Percentiles rank a stretch among this genome's conserved stretches.
phyloP scores from a whole-genome alignment of 441 rosid species.

The Populus hybrid region DNA sequence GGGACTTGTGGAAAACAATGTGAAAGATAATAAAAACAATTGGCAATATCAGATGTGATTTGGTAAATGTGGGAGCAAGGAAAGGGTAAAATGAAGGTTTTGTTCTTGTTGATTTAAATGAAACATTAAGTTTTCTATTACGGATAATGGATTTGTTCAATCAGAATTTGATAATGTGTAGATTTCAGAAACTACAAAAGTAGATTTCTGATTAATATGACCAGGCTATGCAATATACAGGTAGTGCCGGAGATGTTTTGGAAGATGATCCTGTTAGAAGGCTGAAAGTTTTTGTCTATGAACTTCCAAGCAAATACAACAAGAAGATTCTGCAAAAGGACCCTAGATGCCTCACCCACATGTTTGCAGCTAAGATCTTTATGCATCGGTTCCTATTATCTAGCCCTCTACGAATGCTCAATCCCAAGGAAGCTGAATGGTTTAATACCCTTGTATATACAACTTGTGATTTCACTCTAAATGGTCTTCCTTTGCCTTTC shows the following conservation, averaged over 20 bases:
- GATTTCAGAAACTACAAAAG: too few relatives aligned
- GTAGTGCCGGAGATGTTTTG: slow-evolving; percentile 92
- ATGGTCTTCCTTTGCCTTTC: slow-evolving; percentile 89
- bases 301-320: slow-evolving; percentile 92
- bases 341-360: slow-evolving; percentile 85
- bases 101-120: too few relatives aligned
- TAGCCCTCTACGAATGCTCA: slow-evolving; percentile 75
- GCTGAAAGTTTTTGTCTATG: slow-evolving; percentile 78
- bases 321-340: slow-evolving; percentile 87
- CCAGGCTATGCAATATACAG: slow-evolving; percentile 28
- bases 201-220: too few relatives aligned
- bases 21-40: too few relatives aligned
- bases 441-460: slow-evolving; percentile 81
- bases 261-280: slow-evolving; percentile 94
- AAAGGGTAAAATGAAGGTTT: too few relatives aligned
- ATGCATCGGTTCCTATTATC: slow-evolving; percentile 91
- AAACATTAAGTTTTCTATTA: too few relatives aligned
- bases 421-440: slow-evolving; percentile 94
- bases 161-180: too few relatives aligned
- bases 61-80: too few relatives aligned
- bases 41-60: too few relatives aligned
- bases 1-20: too few relatives aligned
- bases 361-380: slow-evolving; percentile 94
- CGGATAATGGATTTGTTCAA: too few relatives aligned
- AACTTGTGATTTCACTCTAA: slow-evolving; percentile 89